Evolutionary conservation across 176 grass and related monocot genomes (phyloP), one percentile per base, ranked within the genome.

Genomic region (Olyra latifolia): DNA sequence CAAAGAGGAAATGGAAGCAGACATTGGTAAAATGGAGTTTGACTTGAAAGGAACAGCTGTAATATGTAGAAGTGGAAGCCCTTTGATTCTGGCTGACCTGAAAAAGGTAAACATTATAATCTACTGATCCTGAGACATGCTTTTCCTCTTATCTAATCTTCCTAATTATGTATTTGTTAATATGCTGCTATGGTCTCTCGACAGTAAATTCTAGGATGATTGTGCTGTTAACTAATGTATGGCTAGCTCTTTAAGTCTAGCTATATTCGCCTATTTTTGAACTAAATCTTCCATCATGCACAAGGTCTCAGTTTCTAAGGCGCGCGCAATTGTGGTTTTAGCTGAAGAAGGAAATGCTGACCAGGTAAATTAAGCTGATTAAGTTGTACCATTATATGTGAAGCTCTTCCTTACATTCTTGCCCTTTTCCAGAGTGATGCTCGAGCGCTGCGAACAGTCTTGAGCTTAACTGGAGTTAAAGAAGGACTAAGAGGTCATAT

Each of bases 11-110:
- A 93, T 93, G 91, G 91, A 93, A 88, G 74, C 88, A 74, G 91
- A 93, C 49, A 93, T 93, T 86, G 82, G 79, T 64, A 93, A 93
- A 90, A 93, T 93, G 91, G 91, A 93, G 86, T 93, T 93, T 85
- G 74, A 93, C 58, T 73, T 90, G 59, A 93, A 90, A 87, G 91
- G 91, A 81, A 93, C 91, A 72, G 80, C 91, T 41, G 82, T 93
- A 87, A 93, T 93, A 79, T 93, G 91, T 64, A 90, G 91, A 88
- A 93, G 91, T 69, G 91, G 91, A 81, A 90, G 91, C 75, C 91
- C 91, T 67, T 50, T 93, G 29, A 93, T 93, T 88, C 58, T 93
- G 41, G 85, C 91, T 80, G 91, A 93, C 74, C 64, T 93, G 69
- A 93, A 93, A 90, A 93, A 93, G 88, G 91, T 93, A 57, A 71